Conservation (phyloP, 2,329 filamentous ascomycete genomes). For the Cladobotryum mycophilum region DNA sequence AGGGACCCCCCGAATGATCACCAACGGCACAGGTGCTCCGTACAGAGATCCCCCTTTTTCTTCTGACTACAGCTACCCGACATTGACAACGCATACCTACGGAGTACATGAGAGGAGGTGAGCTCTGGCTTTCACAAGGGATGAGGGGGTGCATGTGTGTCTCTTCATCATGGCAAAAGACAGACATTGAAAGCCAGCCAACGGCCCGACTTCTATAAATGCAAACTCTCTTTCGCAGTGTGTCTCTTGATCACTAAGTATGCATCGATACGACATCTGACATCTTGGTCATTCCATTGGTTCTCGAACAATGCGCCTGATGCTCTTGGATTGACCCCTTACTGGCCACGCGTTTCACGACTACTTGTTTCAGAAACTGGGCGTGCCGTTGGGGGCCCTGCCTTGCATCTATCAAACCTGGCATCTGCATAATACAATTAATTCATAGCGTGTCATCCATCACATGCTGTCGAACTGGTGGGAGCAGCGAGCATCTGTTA, state of each 20-base stretch:
- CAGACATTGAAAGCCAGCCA: not conserved
- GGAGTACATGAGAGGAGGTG: not conserved
- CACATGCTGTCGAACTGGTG: too few species aligned
- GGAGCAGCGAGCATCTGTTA: too few species aligned
- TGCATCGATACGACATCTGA: not conserved
- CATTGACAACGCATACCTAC: not conserved
- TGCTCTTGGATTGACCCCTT: not conserved
- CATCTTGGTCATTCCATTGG: slow-evolving; percentile 9
- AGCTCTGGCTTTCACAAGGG: not conserved
- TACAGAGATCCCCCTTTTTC: slow-evolving; percentile 6
- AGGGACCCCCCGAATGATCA: not conserved
- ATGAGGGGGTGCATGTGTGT: not conserved
- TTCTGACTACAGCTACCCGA: not conserved
- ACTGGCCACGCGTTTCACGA: slow-evolving; percentile 1
- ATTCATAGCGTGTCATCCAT: not conserved
- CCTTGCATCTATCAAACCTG: not conserved
- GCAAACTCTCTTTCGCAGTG: too few species aligned
- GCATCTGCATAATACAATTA: not conserved
- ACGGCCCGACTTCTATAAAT: not conserved
- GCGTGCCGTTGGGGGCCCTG: not conserved
- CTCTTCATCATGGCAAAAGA: too few species aligned
- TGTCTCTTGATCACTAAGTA: not conserved
- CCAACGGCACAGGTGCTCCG: slow-evolving; percentile 5
- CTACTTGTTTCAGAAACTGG: slow-evolving; percentile 9
- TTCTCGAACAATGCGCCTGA: slow-evolving; percentile 9